Conservation (phyloP, 257 asterid species). For the Solanum sejunctum region DNA sequence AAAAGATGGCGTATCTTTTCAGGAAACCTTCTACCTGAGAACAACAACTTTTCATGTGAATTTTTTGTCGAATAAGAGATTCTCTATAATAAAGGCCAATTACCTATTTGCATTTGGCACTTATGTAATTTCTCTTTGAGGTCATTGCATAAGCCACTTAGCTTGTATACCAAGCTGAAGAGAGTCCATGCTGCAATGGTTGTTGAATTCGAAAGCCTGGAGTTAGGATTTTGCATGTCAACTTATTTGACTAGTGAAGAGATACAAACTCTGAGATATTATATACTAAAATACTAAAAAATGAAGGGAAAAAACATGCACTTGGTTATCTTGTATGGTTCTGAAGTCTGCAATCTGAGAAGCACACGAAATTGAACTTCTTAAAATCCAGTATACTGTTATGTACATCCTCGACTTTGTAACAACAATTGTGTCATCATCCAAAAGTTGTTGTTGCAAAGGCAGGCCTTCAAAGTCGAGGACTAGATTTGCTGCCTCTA, state of each 20-base stretch:
- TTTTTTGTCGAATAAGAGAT: not conserved
- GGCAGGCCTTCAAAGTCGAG: slow-evolving; percentile 31
- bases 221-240: not conserved
- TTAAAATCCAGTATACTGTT: slow-evolving; percentile 54
- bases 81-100: not conserved
- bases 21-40: slow-evolving; percentile 35
- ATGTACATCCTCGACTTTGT: slow-evolving; percentile 33
- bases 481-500: slow-evolving; percentile 33
- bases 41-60: not conserved
- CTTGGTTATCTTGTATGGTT: slow-evolving; percentile 47
- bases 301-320: slow-evolving; percentile 73
- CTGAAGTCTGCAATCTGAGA: slow-evolving; percentile 36
- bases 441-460: slow-evolving; percentile 35
- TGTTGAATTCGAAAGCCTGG: slow-evolving; percentile 35
- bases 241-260: not conserved
- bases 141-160: slow-evolving; percentile 26
- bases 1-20: slow-evolving; percentile 31
- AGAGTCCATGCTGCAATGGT: slow-evolving; percentile 40
- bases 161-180: slow-evolving; percentile 28
- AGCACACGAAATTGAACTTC: slow-evolving; percentile 45
- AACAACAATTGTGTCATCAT: slow-evolving; percentile 11
- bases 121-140: slow-evolving; percentile 21
- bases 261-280: not conserved
- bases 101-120: slow-evolving; percentile 53
- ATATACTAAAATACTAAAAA: not conserved